Conservation (phyloP, 495 filamentous ascomycete genomes). For the Aspergillus coremiiformis region DNA sequence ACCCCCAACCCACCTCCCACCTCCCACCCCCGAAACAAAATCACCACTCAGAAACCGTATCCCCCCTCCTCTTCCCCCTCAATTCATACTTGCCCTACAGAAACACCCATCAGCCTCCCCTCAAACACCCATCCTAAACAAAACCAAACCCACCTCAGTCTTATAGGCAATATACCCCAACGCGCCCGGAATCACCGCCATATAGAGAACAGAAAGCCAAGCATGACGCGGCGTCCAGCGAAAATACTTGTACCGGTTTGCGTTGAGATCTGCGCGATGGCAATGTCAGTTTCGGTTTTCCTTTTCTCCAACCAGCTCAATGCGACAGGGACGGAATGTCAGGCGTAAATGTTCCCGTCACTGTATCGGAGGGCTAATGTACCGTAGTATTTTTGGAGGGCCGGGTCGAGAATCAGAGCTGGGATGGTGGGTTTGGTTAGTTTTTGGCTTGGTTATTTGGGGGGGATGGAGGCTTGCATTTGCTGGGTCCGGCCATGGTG, state of each 20-base stretch:
- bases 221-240: constrained; percentile 81
- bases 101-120: constrained; percentile 11
- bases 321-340: no score
- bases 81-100: constrained; percentile 75
- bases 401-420: constrained; percentile 68
- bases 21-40: no score
- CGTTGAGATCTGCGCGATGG: constrained; percentile 64
- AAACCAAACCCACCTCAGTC: constrained; percentile 63
- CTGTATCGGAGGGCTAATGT: no score
- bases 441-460: neutral
- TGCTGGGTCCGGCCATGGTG: constrained; percentile 45
- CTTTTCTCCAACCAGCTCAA: neutral
- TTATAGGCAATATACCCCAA: constrained; percentile 63
- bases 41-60: constrained; percentile 70
- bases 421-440: neutral
- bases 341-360: no score
- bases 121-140: neutral
- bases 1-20: no score
- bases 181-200: constrained; percentile 58
- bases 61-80: constrained; percentile 79
- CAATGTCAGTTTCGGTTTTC: neutral
- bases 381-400: constrained; percentile 69
- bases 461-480: constrained; percentile 27
- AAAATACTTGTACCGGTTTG: constrained; percentile 91
- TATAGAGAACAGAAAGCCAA: constrained; percentile 66